These are phyloP conservation scores for Ophiognomonia clavigignenti-juglandacearum DNA, from an alignment of 2,329 filamentous ascomycete species.

Conservation along the genomic window DNA sequence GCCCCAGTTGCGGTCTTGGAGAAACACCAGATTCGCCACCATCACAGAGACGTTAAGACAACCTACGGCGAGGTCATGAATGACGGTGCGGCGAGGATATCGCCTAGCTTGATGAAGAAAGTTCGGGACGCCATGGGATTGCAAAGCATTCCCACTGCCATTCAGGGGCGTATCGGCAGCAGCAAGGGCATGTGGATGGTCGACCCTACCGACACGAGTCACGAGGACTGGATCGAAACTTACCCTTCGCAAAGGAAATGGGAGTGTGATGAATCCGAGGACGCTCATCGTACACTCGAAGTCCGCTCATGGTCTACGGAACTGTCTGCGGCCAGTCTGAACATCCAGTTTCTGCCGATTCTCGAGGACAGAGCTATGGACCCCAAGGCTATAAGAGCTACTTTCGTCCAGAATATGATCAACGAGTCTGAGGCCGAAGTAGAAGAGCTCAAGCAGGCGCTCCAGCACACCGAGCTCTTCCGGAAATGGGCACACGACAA, in stretches of 20 bases:
- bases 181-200: slow-evolving; percentile 74
- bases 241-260: slow-evolving; percentile 67
- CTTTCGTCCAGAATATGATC: slow-evolving; percentile 44
- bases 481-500: slow-evolving; percentile 49
- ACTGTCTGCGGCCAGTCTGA: slow-evolving; percentile 51
- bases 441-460: slow-evolving; percentile 42
- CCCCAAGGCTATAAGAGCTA: slow-evolving; percentile 35
- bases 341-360: slow-evolving; percentile 65
- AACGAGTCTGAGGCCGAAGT: slow-evolving; percentile 48
- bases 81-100: slow-evolving; percentile 64
- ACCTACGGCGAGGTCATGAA: slow-evolving; percentile 49
- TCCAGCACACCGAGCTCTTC: slow-evolving; percentile 45
- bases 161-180: slow-evolving; percentile 66
- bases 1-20: slow-evolving; percentile 40
- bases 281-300: slow-evolving; percentile 59
- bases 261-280: slow-evolving; percentile 42
- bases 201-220: slow-evolving; percentile 41
- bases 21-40: slow-evolving; percentile 38
- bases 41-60: slow-evolving; percentile 33
- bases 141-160: slow-evolving; percentile 51
- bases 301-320: slow-evolving; percentile 45
- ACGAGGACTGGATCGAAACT: slow-evolving; percentile 62
- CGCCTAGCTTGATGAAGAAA: slow-evolving; percentile 49
- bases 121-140: slow-evolving; percentile 49
- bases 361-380: slow-evolving; percentile 55